phyloP scores from a whole-genome alignment of 2,329 filamentous ascomycete species.

The Pestalotiopsis sp. region DNA sequence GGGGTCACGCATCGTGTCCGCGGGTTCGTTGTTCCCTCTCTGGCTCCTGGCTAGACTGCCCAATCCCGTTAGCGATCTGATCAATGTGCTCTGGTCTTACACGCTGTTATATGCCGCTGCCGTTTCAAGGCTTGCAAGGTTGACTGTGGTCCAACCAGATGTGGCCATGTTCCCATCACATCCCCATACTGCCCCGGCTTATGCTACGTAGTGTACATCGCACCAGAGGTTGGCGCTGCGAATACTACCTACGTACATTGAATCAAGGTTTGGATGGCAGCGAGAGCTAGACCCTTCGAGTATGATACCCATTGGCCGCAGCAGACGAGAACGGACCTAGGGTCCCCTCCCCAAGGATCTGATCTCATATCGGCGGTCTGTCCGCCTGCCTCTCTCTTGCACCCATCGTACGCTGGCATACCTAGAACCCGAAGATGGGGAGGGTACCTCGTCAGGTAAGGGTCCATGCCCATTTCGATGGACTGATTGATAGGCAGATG shows the following conservation, averaged over 20 bases:
- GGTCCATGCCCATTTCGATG: not conserved
- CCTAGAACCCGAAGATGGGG: not conserved
- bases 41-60: not conserved
- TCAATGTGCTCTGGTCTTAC: not conserved
- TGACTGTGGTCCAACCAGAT: constrained; percentile 1
- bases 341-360: not conserved
- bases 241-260: too few relatives aligned
- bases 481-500: not conserved
- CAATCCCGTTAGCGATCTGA: constrained; percentile 5
- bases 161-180: not conserved
- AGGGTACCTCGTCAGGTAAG: not conserved
- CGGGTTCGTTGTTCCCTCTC: not conserved
- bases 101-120: not conserved
- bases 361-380: constrained; percentile 3
- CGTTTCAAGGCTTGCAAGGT: constrained; percentile 4
- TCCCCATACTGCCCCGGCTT: not conserved
- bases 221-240: not conserved
- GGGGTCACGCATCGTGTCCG: not conserved
- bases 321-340: not conserved
- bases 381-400: not conserved
- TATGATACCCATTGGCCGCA: not conserved
- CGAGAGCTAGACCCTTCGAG: not conserved
- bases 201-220: not conserved
- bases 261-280: constrained; percentile 8
- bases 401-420: not conserved